Conservation (phyloP, 768 basidiomycete genomes). For the Suillus subalutaceus region DNA sequence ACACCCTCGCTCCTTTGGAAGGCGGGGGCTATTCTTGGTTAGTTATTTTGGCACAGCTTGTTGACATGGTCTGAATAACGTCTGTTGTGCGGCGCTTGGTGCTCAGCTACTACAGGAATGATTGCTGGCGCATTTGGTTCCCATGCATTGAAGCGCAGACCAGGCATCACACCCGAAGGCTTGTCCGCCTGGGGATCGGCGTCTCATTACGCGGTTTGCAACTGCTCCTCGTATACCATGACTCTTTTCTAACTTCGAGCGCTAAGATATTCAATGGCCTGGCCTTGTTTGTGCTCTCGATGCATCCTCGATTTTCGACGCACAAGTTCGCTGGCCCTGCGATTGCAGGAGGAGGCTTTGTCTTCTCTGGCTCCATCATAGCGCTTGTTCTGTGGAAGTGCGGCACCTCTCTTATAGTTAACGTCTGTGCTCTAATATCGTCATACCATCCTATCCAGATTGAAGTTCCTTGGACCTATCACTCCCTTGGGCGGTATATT, state of each 20-base stretch:
- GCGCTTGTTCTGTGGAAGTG: slow-evolving; percentile 53
- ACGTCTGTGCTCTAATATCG: slow-evolving; percentile 8
- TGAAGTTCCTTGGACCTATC: slow-evolving; percentile 60
- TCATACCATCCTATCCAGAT: slow-evolving; percentile 27
- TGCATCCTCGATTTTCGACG: slow-evolving; percentile 59
- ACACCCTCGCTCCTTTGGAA: slow-evolving; percentile 41
- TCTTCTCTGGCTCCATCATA: slow-evolving; percentile 71
- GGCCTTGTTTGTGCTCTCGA: slow-evolving; percentile 60
- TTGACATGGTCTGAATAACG: neutral
- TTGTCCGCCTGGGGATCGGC: slow-evolving; percentile 67
- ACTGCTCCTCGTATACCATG: neutral
- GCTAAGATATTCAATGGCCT: slow-evolving; percentile 70
- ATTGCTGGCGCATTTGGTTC: slow-evolving; percentile 69
- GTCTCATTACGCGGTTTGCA: slow-evolving; percentile 60
- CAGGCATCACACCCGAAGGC: slow-evolving; percentile 51
- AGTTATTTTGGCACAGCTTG: slow-evolving; percentile 14
- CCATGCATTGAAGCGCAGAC: slow-evolving; percentile 55
- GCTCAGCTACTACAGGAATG: slow-evolving; percentile 52
- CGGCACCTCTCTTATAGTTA: slow-evolving; percentile 12
- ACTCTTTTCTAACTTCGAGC: slow-evolving; percentile 14
- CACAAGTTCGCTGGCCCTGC: slow-evolving; percentile 72
- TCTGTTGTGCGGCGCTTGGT: neutral
- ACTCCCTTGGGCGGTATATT: slow-evolving; percentile 67
- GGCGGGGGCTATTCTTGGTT: slow-evolving; percentile 46
- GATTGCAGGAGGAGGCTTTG: slow-evolving; percentile 53